Evolutionary conservation across 1,284 basidiomycete species (phyloP).

Genomic region (Testicularia cyperi): DNA sequence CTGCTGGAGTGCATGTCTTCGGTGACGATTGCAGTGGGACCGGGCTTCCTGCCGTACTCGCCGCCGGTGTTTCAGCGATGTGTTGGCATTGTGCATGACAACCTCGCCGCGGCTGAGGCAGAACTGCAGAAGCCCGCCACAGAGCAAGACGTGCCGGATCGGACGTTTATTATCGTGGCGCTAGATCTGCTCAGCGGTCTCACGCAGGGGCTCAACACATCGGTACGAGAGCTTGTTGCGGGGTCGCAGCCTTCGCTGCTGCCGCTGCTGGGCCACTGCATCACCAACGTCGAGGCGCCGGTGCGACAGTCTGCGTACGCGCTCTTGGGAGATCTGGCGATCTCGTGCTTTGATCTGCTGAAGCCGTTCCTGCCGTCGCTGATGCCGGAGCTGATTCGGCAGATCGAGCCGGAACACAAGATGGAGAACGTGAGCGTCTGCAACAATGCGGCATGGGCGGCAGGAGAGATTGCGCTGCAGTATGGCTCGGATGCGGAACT

Average conservation of each 20-base stretch:
- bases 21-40: constrained; percentile 92
- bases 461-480: constrained; percentile 82
- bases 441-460: constrained; percentile 99
- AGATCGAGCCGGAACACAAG: constrained; percentile 86
- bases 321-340: constrained; percentile 93
- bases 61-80: constrained; percentile 91
- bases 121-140: constrained; percentile 79
- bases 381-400: constrained; percentile 84
- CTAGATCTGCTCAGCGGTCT: constrained; percentile 92
- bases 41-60: constrained; percentile 85
- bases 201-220: constrained; percentile 85
- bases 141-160: constrained; percentile 53
- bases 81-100: constrained; percentile 77
- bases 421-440: constrained; percentile 92
- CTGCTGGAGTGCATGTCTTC: constrained; percentile 89
- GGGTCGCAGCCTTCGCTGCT: constrained; percentile 48
- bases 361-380: constrained; percentile 75
- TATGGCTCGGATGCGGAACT: constrained; percentile 61
- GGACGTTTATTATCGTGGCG: constrained; percentile 77
- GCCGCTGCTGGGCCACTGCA: constrained; percentile 53
- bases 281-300: constrained; percentile 81
- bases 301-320: constrained; percentile 96
- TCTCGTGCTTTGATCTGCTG: constrained; percentile 85
- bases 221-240: constrained; percentile 47
- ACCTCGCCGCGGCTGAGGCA: constrained; percentile 72